A percentile compares a stretch with the other conserved stretches of the same genome.
These are phyloP conservation scores for Pichia sp. DNA, from an alignment of 1,139 yeast genomes.

Conservation along the genomic window DNA sequence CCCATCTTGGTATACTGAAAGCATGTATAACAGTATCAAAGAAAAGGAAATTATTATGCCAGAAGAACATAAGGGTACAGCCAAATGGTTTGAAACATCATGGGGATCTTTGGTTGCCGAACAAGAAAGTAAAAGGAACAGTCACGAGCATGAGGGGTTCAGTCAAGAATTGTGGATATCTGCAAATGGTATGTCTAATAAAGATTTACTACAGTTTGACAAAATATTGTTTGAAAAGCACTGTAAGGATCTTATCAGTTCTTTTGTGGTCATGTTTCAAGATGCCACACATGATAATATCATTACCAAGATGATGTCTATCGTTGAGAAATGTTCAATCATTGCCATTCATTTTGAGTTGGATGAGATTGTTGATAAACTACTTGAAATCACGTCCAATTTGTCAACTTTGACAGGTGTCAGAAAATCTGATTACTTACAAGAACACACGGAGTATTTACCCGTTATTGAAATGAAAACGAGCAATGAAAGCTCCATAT, in stretches of 20 bases:
- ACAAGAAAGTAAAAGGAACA: conserved; percentile 26
- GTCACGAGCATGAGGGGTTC: conserved; percentile 16
- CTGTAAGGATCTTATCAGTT: conserved; percentile 55
- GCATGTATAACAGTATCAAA: conserved; percentile 70
- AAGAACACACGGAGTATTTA: conserved; percentile 22
- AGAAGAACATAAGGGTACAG: conserved; percentile 82
- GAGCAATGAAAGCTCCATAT: conserved; percentile 37
- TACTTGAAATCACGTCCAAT: conserved; percentile 55
- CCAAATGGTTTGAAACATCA: conserved; percentile 86
- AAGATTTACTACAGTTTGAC: conserved; percentile 45
- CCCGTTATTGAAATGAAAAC: conserved; percentile 25
- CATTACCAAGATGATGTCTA: conserved; percentile 77
- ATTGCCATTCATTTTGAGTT: conserved; percentile 62
- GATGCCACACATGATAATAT: conserved; percentile 90
- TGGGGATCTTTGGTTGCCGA: conserved; percentile 81
- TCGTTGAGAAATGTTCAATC: conserved; percentile 75
- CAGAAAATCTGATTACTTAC: conserved; percentile 19
- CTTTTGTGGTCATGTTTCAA: conserved; percentile 68
- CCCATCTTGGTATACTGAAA: conserved; percentile 78
- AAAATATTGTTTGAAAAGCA: conserved; percentile 56
- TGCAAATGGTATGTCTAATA: conserved; percentile 21
- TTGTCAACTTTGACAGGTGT: conserved; percentile 46
- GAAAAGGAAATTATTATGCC: conserved; percentile 95
- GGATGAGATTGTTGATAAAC: conserved; percentile 50
- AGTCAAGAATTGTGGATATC: conserved; percentile 13